Evolutionary conservation across 129 eudicot species (phyloP).

Genomic region (Rutidosis leptorrhynchoides): DNA sequence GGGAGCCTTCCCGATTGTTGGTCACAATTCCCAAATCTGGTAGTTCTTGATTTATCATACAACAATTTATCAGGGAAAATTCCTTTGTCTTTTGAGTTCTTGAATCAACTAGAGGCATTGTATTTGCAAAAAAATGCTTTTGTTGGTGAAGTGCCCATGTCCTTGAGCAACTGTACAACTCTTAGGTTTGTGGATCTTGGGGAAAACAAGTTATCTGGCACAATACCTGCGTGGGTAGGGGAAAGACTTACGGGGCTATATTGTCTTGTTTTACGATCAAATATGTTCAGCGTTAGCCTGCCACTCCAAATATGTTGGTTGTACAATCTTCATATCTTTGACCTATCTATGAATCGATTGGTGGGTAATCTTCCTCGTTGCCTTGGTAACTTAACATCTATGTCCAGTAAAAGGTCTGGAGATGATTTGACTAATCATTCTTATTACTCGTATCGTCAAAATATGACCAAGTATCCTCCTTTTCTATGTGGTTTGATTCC

Average conservation of each 20-base stretch:
- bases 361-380: slow-evolving; percentile 31
- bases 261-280: slow-evolving; percentile 21
- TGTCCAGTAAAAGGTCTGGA: not conserved
- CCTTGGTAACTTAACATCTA: slow-evolving; percentile 8
- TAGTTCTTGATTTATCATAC: slow-evolving; percentile 23
- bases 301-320: slow-evolving; percentile 25
- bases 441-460: not conserved
- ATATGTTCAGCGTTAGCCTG: slow-evolving; percentile 22
- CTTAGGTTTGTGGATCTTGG: slow-evolving; percentile 26
- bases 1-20: slow-evolving; percentile 31
- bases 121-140: slow-evolving; percentile 22
- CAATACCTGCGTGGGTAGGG: slow-evolving; percentile 33
- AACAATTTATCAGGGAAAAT: slow-evolving; percentile 24
- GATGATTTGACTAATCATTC: not conserved
- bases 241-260: not conserved
- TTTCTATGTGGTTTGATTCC: no score
- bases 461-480: no score
- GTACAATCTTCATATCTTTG: slow-evolving; percentile 21
- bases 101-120: not conserved
- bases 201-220: slow-evolving; percentile 25
- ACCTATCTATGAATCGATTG: slow-evolving; percentile 25
- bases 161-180: slow-evolving; percentile 19
- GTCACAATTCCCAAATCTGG: not conserved
- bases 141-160: slow-evolving; percentile 23
- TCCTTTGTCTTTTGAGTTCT: slow-evolving; percentile 17